These are phyloP conservation scores for Afroboletus lepidellus DNA, from an alignment of 1,284 basidiomycete species.

Conservation along the genomic window DNA sequence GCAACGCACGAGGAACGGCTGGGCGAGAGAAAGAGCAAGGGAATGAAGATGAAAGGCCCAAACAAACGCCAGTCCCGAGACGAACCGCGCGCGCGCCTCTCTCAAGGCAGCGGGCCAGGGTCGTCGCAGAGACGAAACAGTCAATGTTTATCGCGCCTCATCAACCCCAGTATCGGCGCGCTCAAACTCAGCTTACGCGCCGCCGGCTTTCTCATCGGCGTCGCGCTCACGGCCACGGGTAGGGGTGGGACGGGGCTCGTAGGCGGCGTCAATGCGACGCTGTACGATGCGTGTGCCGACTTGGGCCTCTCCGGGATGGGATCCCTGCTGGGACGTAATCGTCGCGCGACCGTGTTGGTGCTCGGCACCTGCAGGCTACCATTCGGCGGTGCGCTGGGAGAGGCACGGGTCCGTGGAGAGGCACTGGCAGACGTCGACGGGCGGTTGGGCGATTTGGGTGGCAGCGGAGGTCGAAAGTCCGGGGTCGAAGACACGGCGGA, in stretches of 20 bases:
- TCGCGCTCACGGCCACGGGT: slow-evolving; percentile 19
- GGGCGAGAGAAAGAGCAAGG: background rate
- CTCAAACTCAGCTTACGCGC: slow-evolving; percentile 69
- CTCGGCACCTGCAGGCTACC: slow-evolving; percentile 1
- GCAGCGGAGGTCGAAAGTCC: background rate
- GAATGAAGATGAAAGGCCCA: slow-evolving; percentile 19
- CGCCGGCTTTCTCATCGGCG: slow-evolving; percentile 40
- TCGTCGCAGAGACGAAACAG: background rate
- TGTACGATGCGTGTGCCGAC: slow-evolving; percentile 28
- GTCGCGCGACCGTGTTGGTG: background rate
- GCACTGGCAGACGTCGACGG: slow-evolving; percentile 27
- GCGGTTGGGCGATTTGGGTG: slow-evolving; percentile 17
- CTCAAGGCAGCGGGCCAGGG: background rate
- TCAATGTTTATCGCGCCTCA: slow-evolving; percentile 41
- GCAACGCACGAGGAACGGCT: background rate
- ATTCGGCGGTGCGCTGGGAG: background rate
- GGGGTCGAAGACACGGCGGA: slow-evolving; percentile 3
- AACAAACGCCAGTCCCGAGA: background rate
- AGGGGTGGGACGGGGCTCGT: slow-evolving; percentile 21
- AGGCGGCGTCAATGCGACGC: slow-evolving; percentile 7
- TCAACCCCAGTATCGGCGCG: slow-evolving; percentile 60
- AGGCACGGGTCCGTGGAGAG: background rate
- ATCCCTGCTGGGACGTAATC: background rate
- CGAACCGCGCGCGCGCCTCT: background rate
- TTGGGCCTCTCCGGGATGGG: slow-evolving; percentile 21